Percentiles rank a stretch among this genome's conserved stretches.
Evolutionary conservation across 139 green algal genomes (phyloP).

Genomic region (Pycnococcus provasolii): DNA sequence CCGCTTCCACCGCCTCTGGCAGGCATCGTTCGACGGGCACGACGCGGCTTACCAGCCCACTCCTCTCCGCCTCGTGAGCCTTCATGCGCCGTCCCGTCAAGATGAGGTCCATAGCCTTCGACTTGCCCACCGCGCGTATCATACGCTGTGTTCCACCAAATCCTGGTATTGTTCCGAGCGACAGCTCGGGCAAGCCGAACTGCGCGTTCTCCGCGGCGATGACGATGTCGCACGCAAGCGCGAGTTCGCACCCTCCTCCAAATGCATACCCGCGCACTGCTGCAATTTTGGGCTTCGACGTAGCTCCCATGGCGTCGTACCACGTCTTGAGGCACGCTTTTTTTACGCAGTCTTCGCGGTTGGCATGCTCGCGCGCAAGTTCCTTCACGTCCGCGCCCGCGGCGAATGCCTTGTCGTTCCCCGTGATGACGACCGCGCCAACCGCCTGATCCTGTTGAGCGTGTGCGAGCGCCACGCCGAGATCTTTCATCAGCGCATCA

Average conservation of each 20-base stretch:
- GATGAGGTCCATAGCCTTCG: slow-evolving; percentile 62
- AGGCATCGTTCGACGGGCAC: slow-evolving; percentile 40
- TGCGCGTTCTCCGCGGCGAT: slow-evolving; percentile 48
- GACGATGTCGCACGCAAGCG: slow-evolving; percentile 65
- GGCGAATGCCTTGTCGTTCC: slow-evolving; percentile 52
- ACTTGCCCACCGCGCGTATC: slow-evolving; percentile 45
- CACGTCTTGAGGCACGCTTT: slow-evolving; percentile 35
- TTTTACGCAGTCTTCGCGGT: slow-evolving; percentile 29
- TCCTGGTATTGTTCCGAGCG: slow-evolving; percentile 55
- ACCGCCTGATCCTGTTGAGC: not conserved
- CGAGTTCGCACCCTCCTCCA: slow-evolving; percentile 59
- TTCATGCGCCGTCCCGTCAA: slow-evolving; percentile 37
- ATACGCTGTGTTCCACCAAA: slow-evolving; percentile 66
- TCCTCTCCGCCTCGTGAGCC: slow-evolving; percentile 34
- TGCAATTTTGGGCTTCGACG: slow-evolving; percentile 48
- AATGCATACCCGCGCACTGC: slow-evolving; percentile 53
- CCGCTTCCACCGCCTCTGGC: slow-evolving; percentile 34
- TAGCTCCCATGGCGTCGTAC: slow-evolving; percentile 24
- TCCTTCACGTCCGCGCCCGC: slow-evolving; percentile 66
- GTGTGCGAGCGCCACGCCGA: slow-evolving; percentile 34
- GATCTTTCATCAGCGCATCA: slow-evolving; percentile 33
- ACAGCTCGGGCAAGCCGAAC: slow-evolving; percentile 56
- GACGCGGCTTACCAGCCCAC: slow-evolving; percentile 43
- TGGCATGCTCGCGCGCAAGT: slow-evolving; percentile 32
- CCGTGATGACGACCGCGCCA: slow-evolving; percentile 52